Evolutionary conservation across 2,329 filamentous ascomycete genomes (phyloP), one percentile per base, ranked within the genome.

Genomic region (Arthrocladium fulminans): DNA sequence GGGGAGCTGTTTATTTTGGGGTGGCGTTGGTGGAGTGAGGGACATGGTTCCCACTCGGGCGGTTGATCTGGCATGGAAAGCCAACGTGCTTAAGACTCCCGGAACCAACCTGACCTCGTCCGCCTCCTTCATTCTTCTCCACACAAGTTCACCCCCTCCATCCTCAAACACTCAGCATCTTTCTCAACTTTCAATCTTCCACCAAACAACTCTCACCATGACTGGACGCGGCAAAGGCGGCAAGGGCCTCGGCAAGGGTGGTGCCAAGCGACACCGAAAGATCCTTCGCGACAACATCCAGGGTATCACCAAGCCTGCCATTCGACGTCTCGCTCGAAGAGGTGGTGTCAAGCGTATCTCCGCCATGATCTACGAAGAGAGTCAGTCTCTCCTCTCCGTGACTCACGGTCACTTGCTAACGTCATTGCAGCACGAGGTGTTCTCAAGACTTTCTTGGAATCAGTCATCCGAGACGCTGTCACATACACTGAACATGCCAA

Each of bases 221-320:
- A 74, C 74, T 76, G 74, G 74, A 71, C 74, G 74, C 75, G 72
- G 72, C 60, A 75, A 75, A 67, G 72, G 72, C 61, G 72, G 72
- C 58, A 75, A 75, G 65, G 72, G 72, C 55, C 72, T 75, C 63
- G 72, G 72, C 57, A 75, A 75, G 66, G 72, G 72, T 60, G 89
- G 89, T 72, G 90, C 90, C 74, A 97, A 96, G 86, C 89, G 89
- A 75, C 89, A 96, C 77, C 84, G 90, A 67, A 96, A 96, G 71
- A 74, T 74, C 62, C 65, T 74, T 55, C 72, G 72, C 57, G 72
- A 74, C 69, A 74, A 74, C 68, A 74, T 74, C 63, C 72, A 74
- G 63, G 72, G 72, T 63, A 74, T 74, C 63, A 74, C 72, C 59
- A 74, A 74, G 69, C 71, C 72, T 56, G 72, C 72, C 51, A 74